Base-by-base conservation (phyloP, 768 basidiomycete genomes). In the Lentinula detonsa region DNA sequence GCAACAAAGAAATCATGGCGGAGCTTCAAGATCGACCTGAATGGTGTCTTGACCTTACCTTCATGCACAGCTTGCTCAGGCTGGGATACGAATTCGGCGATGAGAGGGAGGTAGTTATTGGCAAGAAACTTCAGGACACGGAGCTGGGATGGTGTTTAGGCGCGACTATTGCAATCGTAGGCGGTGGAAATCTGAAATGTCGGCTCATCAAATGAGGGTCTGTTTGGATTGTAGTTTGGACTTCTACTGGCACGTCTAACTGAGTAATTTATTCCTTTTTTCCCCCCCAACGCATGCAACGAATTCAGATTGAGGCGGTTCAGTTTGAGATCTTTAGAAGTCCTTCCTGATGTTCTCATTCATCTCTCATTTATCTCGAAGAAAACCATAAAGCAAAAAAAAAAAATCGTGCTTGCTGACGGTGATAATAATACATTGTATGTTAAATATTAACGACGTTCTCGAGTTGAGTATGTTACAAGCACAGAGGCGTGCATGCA, bases 61-160 rank as follows among this genome's bases (percentile, higher is more conserved):
- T 96, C 73, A 93, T 94, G 95, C 86, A 97, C 69, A 87, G 85
- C 52, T 72, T 99, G 63, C 72, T 98, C 60, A 79, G 89, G 61
- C 78, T 93, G 2, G 96, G 96, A 34, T 99, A 98, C 74, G 97
- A 95, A 76, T 88, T 98, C 70, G 79, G 74, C 13, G 86, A 84
- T 45, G 78, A 73, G 18, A 72, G 94, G 62, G 80, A 87, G 63
- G 84, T 93, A 37, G 76, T 72, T 74, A 82, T 96, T 28, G 96
- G 90, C 67, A 98, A 98, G 79, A 83, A 90, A 79, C 82, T 98
- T 50, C 78, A 78, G 33, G 91, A 87, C 21, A 96, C 95, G 2
- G 96, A 97, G 81, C 75, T 98, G 62, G 95, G 95, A 21, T 98
- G 96, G 95, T 88, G 87, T 66, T 72, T 98, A 35, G 93, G 93